Evolutionary conservation across 2,329 filamentous ascomycete species (phyloP).

Genomic region (Aspergillus ibericus): DNA sequence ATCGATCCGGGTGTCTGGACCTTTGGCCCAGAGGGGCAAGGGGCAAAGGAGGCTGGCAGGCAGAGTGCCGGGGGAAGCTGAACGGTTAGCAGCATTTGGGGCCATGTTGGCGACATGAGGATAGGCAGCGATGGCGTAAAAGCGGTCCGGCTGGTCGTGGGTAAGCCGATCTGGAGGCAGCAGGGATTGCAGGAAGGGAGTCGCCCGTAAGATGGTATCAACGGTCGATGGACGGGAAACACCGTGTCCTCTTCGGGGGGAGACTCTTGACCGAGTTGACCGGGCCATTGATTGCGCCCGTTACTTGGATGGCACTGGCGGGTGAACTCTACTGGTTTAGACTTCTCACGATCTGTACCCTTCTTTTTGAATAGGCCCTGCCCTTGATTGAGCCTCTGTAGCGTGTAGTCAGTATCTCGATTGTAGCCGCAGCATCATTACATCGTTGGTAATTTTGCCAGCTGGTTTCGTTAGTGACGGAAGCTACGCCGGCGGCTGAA

Average conservation of each 20-base stretch:
- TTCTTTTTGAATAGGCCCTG: too few species aligned
- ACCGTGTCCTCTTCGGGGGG: constrained; percentile 31
- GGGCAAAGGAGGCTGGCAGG: background rate
- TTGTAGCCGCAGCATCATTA: background rate
- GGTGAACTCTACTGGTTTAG: background rate
- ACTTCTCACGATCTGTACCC: too few species aligned
- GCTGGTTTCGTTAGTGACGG: constrained; percentile 31
- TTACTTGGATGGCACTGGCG: too few species aligned
- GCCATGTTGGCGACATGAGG: background rate
- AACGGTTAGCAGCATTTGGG: background rate
- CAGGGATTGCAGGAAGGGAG: background rate
- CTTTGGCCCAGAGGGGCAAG: constrained; percentile 9
- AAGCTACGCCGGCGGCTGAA: constrained; percentile 41
- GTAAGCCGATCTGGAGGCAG: constrained; percentile 2
- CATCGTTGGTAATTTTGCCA: background rate
- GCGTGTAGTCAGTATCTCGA: too few species aligned
- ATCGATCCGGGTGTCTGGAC: constrained; percentile 9
- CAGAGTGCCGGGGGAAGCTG: background rate
- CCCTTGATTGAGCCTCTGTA: too few species aligned
- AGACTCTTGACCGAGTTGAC: constrained; percentile 3
- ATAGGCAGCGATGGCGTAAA: background rate
- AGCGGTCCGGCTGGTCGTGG: background rate
- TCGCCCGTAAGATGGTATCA: background rate
- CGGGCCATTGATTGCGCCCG: background rate
- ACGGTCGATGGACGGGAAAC: constrained; percentile 21